phyloP scores from a whole-genome alignment of 2,329 filamentous ascomycete genomes.

The Colletotrichum lini region DNA sequence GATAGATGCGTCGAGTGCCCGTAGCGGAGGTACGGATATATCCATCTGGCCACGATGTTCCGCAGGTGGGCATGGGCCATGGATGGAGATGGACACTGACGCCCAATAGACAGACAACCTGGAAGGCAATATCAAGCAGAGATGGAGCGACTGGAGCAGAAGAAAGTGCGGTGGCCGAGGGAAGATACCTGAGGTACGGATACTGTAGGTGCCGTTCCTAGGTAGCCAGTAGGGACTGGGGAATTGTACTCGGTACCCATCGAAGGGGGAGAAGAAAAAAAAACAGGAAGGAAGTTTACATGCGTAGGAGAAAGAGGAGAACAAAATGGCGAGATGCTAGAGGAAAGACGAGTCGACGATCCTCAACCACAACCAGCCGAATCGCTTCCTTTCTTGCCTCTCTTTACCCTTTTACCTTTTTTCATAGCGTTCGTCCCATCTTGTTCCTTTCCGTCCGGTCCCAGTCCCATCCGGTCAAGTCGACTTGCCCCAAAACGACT shows the following conservation, averaged over 20 bases:
- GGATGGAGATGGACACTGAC: not conserved
- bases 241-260: not conserved
- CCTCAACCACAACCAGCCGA: not conserved
- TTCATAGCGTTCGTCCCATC: conserved; percentile 33
- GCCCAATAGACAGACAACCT: not conserved
- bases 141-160: conserved; percentile 11
- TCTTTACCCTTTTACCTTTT: conserved; percentile 14
- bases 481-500: conserved; percentile 25
- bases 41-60: not conserved
- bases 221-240: no score
- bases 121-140: not conserved
- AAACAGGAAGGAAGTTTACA: not conserved
- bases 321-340: no score
- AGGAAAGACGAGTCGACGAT: conserved; percentile 12
- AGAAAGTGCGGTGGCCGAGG: conserved; percentile 8
- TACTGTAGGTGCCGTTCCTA: no score
- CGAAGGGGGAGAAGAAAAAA: not conserved
- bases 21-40: no score
- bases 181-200: conserved; percentile 18
- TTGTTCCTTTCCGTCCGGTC: conserved; percentile 10
- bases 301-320: no score
- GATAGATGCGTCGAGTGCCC: no score
- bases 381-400: conserved; percentile 2
- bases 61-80: not conserved
- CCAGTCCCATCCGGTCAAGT: not conserved